Evolutionary conservation across 192 early-diverging fungal species (phyloP).

Genomic region (Mortierella hygrophila): DNA sequence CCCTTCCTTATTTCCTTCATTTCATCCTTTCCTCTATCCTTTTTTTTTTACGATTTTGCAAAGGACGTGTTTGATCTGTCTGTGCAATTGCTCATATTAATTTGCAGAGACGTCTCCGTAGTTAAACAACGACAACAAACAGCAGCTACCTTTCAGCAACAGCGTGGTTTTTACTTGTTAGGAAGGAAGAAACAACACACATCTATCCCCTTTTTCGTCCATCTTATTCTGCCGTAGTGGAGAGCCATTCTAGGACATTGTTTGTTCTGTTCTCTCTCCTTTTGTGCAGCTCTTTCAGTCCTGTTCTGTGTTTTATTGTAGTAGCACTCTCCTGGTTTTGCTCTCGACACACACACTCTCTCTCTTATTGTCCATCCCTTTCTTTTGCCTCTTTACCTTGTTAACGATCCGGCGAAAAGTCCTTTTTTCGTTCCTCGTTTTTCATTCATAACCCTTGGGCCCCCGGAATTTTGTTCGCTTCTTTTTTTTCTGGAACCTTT

Average conservation of each 20-base stretch:
- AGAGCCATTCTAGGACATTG: not conserved
- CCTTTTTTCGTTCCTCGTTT: not conserved
- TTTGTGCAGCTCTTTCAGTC: not conserved
- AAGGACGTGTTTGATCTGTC: not conserved
- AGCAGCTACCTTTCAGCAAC: not conserved
- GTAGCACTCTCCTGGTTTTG: conserved; percentile 3
- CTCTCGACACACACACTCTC: not conserved
- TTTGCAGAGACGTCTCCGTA: not conserved
- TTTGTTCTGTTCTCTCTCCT: not conserved
- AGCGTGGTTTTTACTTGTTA: not conserved
- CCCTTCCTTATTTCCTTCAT: not conserved
- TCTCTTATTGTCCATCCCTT: not conserved
- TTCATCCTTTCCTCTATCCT: not conserved
- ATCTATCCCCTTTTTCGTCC: not conserved
- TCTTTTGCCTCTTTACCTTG: not conserved
- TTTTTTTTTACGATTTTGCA: not conserved
- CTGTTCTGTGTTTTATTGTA: not conserved
- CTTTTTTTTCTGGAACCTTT: not conserved
- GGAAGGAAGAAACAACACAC: not conserved
- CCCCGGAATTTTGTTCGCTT: not conserved
- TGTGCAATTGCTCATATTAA: not conserved
- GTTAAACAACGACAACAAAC: not conserved
- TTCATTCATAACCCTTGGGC: not conserved
- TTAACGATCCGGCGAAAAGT: not conserved
- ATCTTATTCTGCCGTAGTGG: not conserved